These are phyloP conservation scores for Elasticomyces elasticus DNA, from an alignment of 495 filamentous ascomycete species.

Conservation along the genomic window DNA sequence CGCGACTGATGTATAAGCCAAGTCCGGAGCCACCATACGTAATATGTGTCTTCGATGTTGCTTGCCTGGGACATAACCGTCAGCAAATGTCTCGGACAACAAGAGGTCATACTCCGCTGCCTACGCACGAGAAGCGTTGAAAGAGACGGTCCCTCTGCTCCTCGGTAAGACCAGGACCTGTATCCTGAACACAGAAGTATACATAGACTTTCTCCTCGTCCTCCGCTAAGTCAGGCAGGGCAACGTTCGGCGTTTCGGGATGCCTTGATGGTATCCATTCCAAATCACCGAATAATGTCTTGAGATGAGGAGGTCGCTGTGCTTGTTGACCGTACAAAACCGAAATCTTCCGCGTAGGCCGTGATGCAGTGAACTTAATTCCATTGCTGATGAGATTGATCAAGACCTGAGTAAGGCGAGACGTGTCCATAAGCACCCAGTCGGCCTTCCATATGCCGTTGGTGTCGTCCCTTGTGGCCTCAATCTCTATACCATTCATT, in stretches of 20 bases:
- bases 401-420: no score
- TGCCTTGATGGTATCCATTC: not conserved
- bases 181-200: slow-evolving; percentile 14
- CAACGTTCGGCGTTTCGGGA: not conserved
- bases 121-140: slow-evolving; percentile 41
- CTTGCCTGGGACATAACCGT: no score
- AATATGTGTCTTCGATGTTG: slow-evolving; percentile 13
- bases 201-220: slow-evolving; percentile 3
- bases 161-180: slow-evolving; percentile 21
- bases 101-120: no score
- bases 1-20: slow-evolving; percentile 20
- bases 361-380: no score
- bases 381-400: no score
- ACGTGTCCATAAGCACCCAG: slow-evolving; percentile 23
- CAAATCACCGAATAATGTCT: no score
- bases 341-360: no score
- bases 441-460: slow-evolving; percentile 9
- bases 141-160: slow-evolving; percentile 35
- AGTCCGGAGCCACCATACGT: slow-evolving; percentile 22
- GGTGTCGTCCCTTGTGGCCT: slow-evolving; percentile 9
- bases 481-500: slow-evolving; percentile 9
- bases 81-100: no score
- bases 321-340: no score
- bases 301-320: no score
- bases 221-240: not conserved